Base-by-base conservation (phyloP, 768 basidiomycete species). In the Hysterangium stoloniferum region DNA sequence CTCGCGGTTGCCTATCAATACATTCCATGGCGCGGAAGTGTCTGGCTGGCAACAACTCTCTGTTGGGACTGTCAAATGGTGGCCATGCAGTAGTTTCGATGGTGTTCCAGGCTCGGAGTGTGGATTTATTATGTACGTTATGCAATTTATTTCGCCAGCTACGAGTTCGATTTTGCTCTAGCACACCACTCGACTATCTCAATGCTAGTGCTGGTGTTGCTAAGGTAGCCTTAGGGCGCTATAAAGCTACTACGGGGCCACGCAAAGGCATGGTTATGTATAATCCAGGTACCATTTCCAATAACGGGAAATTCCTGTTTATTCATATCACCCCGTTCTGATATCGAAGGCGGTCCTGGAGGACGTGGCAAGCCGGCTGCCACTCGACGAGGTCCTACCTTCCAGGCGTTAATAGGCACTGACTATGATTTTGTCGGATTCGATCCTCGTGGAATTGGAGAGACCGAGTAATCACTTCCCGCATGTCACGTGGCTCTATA, bases 341-440 rank as follows among this genome's bases (percentile, higher is more conserved):
- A n/a, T n/a, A n/a, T 4, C 22, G 28, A 4, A 48, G 46, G 46
- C 28, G 46, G 46, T n/a, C 46, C 46, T 19, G 46, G 46, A 15
- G 46, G 4, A 11, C 34, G 19, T 27, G 46, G 46, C 4, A 48
- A 48, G 33, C 19, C 46, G 22, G 20, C 20, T 28, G 46, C 22
- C 3, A 48, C 46, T n/a, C 31, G 36, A 13, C 31, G 17, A 20
- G 46, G 46, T 20, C 31, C 46, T 5, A 8, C 19, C 20, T 48
- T 48, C 28, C 46, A 48, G 28, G n/a, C 28, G 20, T 20, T 55
- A 13, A 42, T 47, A 9, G 36, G 55, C 8, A 38, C 36, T 20
- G 34, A 55, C 15, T 57, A 53, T 45, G 56, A 57, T 35, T 52
- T 57, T 13, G 33, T 57, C 17, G 54, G 54, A 4, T 53, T 55